A percentile compares a stretch with the other conserved stretches of the same genome.
phyloP scores from a whole-genome alignment of 2,329 filamentous ascomycete species.

The Pseudopyrenochaeta lycopersici region DNA sequence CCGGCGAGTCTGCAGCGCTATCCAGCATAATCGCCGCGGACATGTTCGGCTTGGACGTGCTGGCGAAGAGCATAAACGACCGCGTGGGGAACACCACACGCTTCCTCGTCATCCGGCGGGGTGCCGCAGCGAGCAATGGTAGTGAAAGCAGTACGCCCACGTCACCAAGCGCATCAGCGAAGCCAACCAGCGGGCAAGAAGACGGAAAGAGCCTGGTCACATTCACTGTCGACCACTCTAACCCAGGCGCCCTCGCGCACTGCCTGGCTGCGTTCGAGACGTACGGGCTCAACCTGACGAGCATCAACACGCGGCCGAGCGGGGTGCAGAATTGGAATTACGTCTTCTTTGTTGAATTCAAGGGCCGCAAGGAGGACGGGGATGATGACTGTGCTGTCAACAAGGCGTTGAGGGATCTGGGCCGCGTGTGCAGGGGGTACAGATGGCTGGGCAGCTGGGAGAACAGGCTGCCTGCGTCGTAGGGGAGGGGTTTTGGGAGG shows the following conservation, averaged over 20 bases:
- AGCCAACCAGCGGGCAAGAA: neutral
- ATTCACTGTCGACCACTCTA: constrained; percentile 81
- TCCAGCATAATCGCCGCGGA: constrained; percentile 77
- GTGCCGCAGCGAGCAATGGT: neutral
- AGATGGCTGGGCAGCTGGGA: constrained; percentile 76
- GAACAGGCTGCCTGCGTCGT: constrained; percentile 17
- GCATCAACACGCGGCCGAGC: constrained; percentile 87
- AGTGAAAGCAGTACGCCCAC: neutral
- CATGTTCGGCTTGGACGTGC: constrained; percentile 71
- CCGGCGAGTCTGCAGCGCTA: constrained; percentile 76
- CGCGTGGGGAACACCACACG: constrained; percentile 78
- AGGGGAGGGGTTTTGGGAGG: too few species aligned
- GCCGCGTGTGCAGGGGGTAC: constrained; percentile 66
- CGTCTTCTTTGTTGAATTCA: constrained; percentile 93
- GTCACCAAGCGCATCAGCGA: neutral
- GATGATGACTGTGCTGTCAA: constrained; percentile 65
- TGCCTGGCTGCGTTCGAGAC: constrained; percentile 80
- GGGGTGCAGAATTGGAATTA: constrained; percentile 83
- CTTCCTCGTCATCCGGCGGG: constrained; percentile 72
- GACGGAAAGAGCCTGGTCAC: constrained; percentile 74
- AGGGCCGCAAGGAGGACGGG: constrained; percentile 70
- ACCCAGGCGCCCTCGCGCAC: constrained; percentile 83
- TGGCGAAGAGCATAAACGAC: constrained; percentile 77
- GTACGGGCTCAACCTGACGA: constrained; percentile 81
- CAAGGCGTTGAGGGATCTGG: constrained; percentile 67